phyloP scores from a whole-genome alignment of 1,284 basidiomycete species.

The Pulveroboletus ridleyi region DNA sequence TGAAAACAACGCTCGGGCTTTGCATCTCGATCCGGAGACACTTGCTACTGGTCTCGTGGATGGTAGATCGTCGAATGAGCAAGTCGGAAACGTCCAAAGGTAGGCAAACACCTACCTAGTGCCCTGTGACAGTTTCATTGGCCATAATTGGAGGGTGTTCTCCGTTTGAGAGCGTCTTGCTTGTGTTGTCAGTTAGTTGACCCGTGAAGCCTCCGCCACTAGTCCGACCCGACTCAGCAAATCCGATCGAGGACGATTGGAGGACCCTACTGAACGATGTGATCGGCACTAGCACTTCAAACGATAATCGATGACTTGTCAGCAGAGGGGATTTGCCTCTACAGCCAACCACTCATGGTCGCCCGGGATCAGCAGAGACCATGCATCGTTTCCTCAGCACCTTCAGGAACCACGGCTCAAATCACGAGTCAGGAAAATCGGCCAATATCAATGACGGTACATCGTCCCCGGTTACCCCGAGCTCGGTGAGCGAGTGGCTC shows the following conservation, averaged over 20 bases:
- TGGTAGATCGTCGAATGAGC: conserved; percentile 7
- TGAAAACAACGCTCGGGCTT: not conserved
- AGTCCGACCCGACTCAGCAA: conserved; percentile 6
- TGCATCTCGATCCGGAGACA: not conserved
- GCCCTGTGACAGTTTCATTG: conserved; percentile 18
- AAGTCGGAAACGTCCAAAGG: conserved; percentile 1
- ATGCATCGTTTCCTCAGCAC: conserved; percentile 21
- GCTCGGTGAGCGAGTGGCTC: conserved; percentile 12
- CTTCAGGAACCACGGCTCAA: conserved; percentile 13
- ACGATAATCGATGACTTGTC: conserved; percentile 9
- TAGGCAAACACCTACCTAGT: not conserved
- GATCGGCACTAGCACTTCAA: conserved; percentile 1
- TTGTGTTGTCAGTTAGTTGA: too few species aligned
- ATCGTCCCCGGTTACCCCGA: not conserved
- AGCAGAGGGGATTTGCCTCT: conserved; percentile 1
- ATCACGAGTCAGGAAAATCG: not conserved
- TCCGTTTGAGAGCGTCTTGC: too few species aligned
- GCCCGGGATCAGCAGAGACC: conserved; percentile 18
- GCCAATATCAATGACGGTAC: not conserved
- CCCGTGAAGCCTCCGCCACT: not conserved
- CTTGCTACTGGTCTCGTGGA: not conserved
- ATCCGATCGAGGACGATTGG: conserved; percentile 5
- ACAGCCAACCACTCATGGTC: not conserved
- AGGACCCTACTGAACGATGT: conserved; percentile 13
- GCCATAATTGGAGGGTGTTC: conserved; percentile 19